Evolutionary conservation across 2,329 filamentous ascomycete genomes (phyloP).

Genomic region (Cercospora nicotianae): DNA sequence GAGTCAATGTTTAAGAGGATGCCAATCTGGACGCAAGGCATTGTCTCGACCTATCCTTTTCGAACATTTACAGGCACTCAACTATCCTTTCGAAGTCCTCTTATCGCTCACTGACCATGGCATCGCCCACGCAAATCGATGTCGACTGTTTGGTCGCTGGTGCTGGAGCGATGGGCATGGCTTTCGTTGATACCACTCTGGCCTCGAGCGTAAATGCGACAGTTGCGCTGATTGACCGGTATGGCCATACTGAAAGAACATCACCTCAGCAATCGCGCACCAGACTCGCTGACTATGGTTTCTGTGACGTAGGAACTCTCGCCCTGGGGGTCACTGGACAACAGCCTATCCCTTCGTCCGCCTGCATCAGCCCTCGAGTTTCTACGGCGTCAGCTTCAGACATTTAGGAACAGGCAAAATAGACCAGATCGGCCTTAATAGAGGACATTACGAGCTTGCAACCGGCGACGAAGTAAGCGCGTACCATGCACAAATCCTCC

Average conservation of each 20-base stretch:
- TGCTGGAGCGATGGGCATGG: constrained; percentile 29
- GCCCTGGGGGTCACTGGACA: constrained; percentile 27
- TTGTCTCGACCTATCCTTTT: too few relatives aligned
- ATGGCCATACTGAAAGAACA: too few relatives aligned
- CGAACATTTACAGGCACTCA: too few relatives aligned
- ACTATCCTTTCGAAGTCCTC: too few relatives aligned
- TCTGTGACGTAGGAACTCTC: constrained; percentile 1
- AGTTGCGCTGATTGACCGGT: constrained; percentile 20
- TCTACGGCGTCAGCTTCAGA: constrained; percentile 28
- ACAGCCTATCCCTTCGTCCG: constrained; percentile 27
- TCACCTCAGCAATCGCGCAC: too few relatives aligned
- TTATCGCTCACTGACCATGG: too few relatives aligned
- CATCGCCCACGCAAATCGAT: neutral
- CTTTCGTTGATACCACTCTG: constrained; percentile 25
- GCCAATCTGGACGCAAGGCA: too few relatives aligned
- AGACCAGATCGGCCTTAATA: constrained; percentile 27
- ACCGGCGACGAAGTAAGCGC: constrained; percentile 20
- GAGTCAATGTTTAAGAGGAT: too few relatives aligned
- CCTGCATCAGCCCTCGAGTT: constrained; percentile 26
- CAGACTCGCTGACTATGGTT: neutral
- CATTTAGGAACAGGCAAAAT: constrained; percentile 19
- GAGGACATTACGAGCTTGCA: constrained; percentile 23
- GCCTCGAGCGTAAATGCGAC: constrained; percentile 12
- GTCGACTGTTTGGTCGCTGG: constrained; percentile 27
- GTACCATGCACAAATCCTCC: constrained; percentile 24